Evolutionary conservation across 148 eudicot species (phyloP).

Genomic region (Rhododendron henanense): DNA sequence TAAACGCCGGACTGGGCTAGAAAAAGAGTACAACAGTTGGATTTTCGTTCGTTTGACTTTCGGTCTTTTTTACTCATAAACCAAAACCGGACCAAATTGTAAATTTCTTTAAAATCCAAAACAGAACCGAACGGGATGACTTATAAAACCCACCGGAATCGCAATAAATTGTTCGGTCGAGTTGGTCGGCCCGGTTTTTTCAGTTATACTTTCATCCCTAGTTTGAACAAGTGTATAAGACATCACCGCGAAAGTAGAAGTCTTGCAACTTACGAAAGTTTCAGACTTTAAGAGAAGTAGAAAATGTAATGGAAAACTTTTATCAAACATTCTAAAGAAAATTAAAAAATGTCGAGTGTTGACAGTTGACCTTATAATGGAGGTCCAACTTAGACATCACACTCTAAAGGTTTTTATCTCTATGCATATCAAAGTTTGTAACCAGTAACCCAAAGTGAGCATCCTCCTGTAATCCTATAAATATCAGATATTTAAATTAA

Average conservation of each 20-base stretch:
- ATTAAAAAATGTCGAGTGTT: neutral
- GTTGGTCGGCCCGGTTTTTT: neutral
- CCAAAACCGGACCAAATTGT: neutral
- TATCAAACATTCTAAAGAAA: neutral
- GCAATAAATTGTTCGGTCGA: neutral
- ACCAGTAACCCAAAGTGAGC: neutral
- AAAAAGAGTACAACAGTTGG: neutral
- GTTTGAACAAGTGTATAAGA: neutral
- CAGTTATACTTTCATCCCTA: neutral
- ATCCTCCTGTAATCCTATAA: neutral
- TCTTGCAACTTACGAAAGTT: neutral
- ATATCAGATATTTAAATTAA: neutral
- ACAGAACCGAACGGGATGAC: neutral
- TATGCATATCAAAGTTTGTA: neutral
- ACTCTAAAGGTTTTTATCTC: neutral
- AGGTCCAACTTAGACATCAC: neutral
- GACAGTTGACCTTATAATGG: neutral
- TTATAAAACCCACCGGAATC: neutral
- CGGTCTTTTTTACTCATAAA: neutral
- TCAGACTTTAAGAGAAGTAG: neutral
- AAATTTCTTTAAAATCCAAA: too few relatives aligned
- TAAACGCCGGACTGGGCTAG: neutral
- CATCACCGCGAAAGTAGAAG: neutral
- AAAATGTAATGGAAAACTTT: neutral
- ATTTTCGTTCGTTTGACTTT: neutral